Evolutionary conservation across 441 rosid genomes (phyloP), one percentile per base, ranked within the genome.

Genomic region (Euphorbia celastroides): DNA sequence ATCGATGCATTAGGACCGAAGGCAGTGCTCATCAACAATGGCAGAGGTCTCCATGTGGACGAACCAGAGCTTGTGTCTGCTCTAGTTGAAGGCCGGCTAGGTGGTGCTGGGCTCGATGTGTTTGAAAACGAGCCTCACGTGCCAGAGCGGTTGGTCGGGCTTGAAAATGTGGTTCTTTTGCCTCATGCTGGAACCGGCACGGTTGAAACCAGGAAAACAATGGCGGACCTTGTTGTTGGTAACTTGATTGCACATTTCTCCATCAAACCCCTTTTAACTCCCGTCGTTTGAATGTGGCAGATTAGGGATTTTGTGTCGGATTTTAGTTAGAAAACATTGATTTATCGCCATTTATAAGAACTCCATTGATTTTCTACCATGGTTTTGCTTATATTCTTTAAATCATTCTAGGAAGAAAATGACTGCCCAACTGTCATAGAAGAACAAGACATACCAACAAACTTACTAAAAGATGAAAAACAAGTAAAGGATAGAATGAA

Each of bases 141-240:
- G 44, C 91, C 89, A 86, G 83, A n/a, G n/a, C n/a, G n/a, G n/a
- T n/a, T 72, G 91, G 84, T 14, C 89, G n/a, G n/a, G n/a, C n/a
- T n/a, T n/a, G n/a, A n/a, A n/a, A n/a, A n/a, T n/a, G n/a, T n/a
- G n/a, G n/a, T 86, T 41, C 75, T 88, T 23, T 66, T 81, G 76
- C 89, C 94, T 27, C 91, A 86, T 67, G 81, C 79, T 1, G 88
- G 85, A 32, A 80, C 80, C 38, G 83, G 68, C 75, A 84, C 89
- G 0, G 68, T 72, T 26, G 94, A 88, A 73, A 81, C 94, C 23
- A 76, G 91, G 74, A 72, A 62, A 41, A 84, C 66, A 62, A 88
- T 88, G 94, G 94, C 91, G 59, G 88, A 88, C 57, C 81, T 86
- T 64, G 91, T 86, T 41, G 62, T 84, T 63, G 82, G 84, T 27